Conservation (phyloP, 176 grass and related monocot species). For the Oryza meyeriana region DNA sequence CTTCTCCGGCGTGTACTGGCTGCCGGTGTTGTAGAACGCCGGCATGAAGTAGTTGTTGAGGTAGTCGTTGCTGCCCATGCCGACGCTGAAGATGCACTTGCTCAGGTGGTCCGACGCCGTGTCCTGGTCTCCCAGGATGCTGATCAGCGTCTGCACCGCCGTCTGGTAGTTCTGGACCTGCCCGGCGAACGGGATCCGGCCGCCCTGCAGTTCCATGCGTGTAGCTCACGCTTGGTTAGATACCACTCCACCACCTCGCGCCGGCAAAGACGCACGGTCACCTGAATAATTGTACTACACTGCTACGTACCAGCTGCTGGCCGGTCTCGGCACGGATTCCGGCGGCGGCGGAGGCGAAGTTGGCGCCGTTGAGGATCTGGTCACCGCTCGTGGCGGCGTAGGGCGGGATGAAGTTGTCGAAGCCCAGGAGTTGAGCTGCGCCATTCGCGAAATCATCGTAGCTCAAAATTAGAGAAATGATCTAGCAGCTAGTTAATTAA, state of each 20-base stretch:
- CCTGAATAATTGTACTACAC: background rate
- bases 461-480: background rate
- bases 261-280: too few species aligned
- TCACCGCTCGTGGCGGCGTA: constrained; percentile 55
- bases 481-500: background rate
- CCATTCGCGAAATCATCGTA: background rate
- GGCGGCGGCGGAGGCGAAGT: constrained; percentile 97
- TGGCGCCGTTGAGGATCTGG: constrained; percentile 73
- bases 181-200: constrained; percentile 55
- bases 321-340: constrained; percentile 95
- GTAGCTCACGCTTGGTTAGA: background rate
- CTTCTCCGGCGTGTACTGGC: constrained; percentile 60
- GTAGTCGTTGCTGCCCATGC: constrained; percentile 99
- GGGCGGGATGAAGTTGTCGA: constrained; percentile 77
- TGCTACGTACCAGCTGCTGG: constrained; percentile 62
- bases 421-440: constrained; percentile 78
- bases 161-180: constrained; percentile 92
- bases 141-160: constrained; percentile 69
- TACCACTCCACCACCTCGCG: background rate
- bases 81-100: constrained; percentile 84
- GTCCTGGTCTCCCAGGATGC: constrained; percentile 75
- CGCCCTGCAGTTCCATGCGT: constrained; percentile 37
- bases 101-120: constrained; percentile 70
- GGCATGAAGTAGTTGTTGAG: constrained; percentile 99
- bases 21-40: constrained; percentile 66